Percentiles rank a stretch among this genome's conserved stretches.
Conservation (phyloP, 2,329 filamentous ascomycete genomes). For the Calonectria pseudoturangicola region DNA sequence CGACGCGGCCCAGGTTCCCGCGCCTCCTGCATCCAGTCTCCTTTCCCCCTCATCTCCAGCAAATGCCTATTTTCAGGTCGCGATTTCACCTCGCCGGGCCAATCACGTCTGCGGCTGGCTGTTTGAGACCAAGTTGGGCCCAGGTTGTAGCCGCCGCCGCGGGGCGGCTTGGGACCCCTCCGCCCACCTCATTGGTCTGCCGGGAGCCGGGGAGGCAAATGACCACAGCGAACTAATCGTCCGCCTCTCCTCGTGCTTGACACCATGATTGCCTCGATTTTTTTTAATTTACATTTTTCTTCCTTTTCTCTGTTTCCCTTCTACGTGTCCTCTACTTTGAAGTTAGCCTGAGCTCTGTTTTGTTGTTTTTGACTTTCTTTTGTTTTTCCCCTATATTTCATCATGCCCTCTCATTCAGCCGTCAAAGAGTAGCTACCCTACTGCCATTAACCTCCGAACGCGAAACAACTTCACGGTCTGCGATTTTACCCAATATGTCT, state of each 20-base stretch:
- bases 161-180: conserved; percentile 25
- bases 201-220: conserved; percentile 23
- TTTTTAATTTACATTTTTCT: not conserved
- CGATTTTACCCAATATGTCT: too few relatives aligned
- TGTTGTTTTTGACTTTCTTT: not conserved
- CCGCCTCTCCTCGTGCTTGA: conserved; percentile 1
- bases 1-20: conserved; percentile 33
- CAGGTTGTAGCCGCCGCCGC: conserved; percentile 39
- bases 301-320: not conserved
- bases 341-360: not conserved
- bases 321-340: not conserved
- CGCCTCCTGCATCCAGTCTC: conserved; percentile 9
- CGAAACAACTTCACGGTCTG: too few relatives aligned
- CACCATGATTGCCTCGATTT: conserved; percentile 13
- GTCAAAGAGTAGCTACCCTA: not conserved
- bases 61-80: conserved; percentile 11
- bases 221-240: conserved; percentile 1
- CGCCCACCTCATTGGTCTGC: conserved; percentile 28
- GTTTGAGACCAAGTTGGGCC: conserved; percentile 4
- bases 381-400: not conserved
- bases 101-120: conserved; percentile 17
- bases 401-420: not conserved
- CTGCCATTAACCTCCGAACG: too few relatives aligned
- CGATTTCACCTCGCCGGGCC: not conserved
- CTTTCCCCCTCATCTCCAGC: conserved; percentile 15